These are phyloP conservation scores for Chaetoceros tenuissimus DNA, from an alignment of 108 stramenopile genomes.

Conservation along the genomic window DNA sequence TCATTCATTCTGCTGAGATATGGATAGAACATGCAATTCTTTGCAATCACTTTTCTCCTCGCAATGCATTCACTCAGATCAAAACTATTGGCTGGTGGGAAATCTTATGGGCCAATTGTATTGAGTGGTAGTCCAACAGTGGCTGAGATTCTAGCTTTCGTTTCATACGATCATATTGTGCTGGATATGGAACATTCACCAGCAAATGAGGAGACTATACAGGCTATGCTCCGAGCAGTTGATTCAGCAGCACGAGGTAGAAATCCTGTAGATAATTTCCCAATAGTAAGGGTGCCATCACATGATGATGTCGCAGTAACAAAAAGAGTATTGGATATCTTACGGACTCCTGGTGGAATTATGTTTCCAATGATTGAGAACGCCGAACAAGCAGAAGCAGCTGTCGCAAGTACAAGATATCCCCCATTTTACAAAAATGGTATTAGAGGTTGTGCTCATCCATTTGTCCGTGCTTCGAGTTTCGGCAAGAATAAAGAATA, in stretches of 20 bases:
- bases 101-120: constrained; percentile 18
- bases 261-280: no score
- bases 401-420: constrained; percentile 19
- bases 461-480: constrained; percentile 19
- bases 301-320: constrained; percentile 12
- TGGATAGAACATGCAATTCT: no score
- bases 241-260: no score
- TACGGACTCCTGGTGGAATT: constrained; percentile 22
- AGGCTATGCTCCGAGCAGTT: constrained; percentile 15
- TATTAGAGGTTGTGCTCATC: constrained; percentile 20
- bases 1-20: no score
- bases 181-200: constrained; percentile 17
- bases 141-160: constrained; percentile 13
- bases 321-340: constrained; percentile 20
- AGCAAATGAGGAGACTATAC: constrained; percentile 12
- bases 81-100: constrained; percentile 13
- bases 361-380: constrained; percentile 29
- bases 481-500: constrained; percentile 8
- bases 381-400: constrained; percentile 9
- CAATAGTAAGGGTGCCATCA: constrained; percentile 11
- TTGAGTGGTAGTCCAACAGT: constrained; percentile 20
- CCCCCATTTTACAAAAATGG: constrained; percentile 15
- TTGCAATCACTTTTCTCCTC: not conserved
- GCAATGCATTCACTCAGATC: constrained; percentile 3
- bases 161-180: constrained; percentile 20